Percentiles rank a stretch among this genome's conserved stretches.
These are phyloP conservation scores for Cytospora schulzeri DNA, from an alignment of 2,329 filamentous ascomycete genomes.

Conservation along the genomic window DNA sequence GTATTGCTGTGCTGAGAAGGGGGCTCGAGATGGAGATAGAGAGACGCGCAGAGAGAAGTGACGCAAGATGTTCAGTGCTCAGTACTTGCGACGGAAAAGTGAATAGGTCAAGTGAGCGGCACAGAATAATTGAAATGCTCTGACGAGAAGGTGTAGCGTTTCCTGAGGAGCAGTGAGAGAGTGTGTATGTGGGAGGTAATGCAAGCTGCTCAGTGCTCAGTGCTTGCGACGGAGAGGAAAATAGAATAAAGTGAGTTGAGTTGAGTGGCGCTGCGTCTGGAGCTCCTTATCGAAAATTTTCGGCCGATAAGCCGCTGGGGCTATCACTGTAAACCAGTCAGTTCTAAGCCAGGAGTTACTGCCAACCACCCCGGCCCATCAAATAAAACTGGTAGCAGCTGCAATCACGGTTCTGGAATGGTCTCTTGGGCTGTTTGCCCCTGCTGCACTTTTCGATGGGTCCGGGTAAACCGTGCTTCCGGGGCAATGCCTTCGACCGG, in stretches of 20 bases:
- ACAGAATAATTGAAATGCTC: background rate
- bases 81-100: background rate
- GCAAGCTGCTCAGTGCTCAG: background rate
- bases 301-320: constrained; percentile 25
- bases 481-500: background rate
- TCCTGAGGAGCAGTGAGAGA: background rate
- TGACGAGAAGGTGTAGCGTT: background rate
- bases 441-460: background rate
- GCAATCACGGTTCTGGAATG: background rate
- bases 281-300: constrained; percentile 28
- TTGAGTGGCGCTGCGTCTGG: constrained; percentile 22
- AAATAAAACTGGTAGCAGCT: background rate
- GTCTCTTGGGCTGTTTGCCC: background rate
- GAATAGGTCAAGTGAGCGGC: background rate
- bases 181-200: background rate
- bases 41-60: background rate
- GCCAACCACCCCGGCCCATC: background rate
- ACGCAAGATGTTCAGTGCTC: background rate
- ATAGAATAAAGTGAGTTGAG: background rate
- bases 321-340: background rate
- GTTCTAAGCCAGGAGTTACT: constrained; percentile 1
- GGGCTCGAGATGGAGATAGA: background rate
- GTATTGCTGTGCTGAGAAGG: background rate
- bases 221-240: background rate
- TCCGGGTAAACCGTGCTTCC: background rate